A percentile compares a stretch with the other conserved stretches of the same genome.
Conservation (phyloP, 2,329 filamentous ascomycete species). For the Arthrobotrys sphaeroides region DNA sequence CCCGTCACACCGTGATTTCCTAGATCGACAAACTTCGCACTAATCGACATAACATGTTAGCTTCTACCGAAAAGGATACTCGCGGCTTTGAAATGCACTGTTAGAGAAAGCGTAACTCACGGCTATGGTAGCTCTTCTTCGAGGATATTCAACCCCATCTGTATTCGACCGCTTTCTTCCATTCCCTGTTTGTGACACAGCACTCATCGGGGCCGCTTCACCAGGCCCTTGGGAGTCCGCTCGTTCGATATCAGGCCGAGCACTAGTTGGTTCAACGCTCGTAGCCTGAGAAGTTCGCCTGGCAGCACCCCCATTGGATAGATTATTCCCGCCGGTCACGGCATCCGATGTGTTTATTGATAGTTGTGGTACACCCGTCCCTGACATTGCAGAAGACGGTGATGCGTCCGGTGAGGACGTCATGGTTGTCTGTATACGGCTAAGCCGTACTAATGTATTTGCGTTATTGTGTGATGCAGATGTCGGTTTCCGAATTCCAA, state of each 20-base stretch:
- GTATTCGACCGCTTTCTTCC: slow-evolving; percentile 69
- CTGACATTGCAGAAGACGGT: slow-evolving; percentile 48
- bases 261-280: slow-evolving; percentile 30
- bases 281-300: slow-evolving; percentile 45
- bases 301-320: slow-evolving; percentile 30
- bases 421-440: slow-evolving; percentile 53
- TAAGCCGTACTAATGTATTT: slow-evolving; percentile 52
- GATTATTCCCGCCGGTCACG: slow-evolving; percentile 40
- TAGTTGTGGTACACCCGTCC: slow-evolving; percentile 46
- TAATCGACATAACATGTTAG: slow-evolving; percentile 59
- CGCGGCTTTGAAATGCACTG: background rate
- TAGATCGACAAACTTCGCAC: slow-evolving; percentile 83
- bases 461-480: slow-evolving; percentile 52
- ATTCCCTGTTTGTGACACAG: slow-evolving; percentile 65
- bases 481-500: slow-evolving; percentile 51
- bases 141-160: slow-evolving; percentile 71
- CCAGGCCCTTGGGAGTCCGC: slow-evolving; percentile 57
- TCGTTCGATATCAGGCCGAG: slow-evolving; percentile 52
- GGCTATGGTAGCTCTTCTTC: slow-evolving; percentile 72
- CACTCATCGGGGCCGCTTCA: slow-evolving; percentile 57
- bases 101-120: slow-evolving; percentile 63
- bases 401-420: slow-evolving; percentile 52
- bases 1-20: slow-evolving; percentile 82
- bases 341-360: slow-evolving; percentile 53
- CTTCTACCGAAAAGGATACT: background rate